phyloP scores from a whole-genome alignment of 2,329 filamentous ascomycete species.

The Didymella exigua region DNA sequence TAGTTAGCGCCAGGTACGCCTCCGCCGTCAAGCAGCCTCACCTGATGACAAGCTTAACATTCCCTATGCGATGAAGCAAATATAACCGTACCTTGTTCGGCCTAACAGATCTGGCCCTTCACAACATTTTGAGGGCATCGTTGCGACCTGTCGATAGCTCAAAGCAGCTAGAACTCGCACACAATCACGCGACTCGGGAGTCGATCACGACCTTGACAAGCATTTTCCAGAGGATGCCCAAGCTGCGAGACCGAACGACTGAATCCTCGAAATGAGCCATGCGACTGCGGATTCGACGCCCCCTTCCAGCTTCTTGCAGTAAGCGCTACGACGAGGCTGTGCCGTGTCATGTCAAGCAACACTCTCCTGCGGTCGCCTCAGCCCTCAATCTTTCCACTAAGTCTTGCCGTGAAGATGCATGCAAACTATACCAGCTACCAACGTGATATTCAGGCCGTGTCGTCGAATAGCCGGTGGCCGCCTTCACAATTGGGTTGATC shows the following conservation, averaged over 20 bases:
- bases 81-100: neutral
- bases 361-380: neutral
- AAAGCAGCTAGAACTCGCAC: neutral
- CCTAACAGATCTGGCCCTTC: neutral
- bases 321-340: neutral
- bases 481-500: neutral
- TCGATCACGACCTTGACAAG: neutral
- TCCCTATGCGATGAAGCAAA: neutral
- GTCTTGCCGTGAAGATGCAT: neutral
- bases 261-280: neutral
- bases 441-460: neutral
- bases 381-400: neutral
- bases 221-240: neutral
- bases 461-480: neutral
- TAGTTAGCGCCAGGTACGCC: constrained; percentile 6
- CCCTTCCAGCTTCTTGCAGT: neutral
- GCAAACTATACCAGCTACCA: neutral
- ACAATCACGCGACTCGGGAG: neutral
- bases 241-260: neutral
- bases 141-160: neutral
- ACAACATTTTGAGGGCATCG: neutral
- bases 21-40: neutral
- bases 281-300: neutral
- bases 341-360: neutral
- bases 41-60: neutral